Conservation (phyloP, 768 basidiomycete genomes). For the Pholiota molesta region DNA sequence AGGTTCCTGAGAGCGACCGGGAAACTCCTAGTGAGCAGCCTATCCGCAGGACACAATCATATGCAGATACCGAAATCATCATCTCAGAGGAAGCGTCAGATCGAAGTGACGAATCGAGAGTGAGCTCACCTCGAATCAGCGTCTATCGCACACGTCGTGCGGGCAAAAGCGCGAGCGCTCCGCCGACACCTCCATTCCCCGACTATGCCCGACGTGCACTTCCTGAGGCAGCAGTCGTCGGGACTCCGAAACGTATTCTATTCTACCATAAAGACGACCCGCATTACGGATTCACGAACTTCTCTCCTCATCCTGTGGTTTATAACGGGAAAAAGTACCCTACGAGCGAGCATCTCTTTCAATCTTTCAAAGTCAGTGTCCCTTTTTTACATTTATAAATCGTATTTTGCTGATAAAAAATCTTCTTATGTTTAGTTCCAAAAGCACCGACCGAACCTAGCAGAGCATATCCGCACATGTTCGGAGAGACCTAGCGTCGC, state of each 20-base stretch:
- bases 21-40: conserved; percentile 27
- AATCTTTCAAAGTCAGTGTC: conserved; percentile 67
- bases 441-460: conserved; percentile 58
- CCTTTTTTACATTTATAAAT: conserved; percentile 5
- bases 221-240: conserved; percentile 14
- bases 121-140: conserved; percentile 25
- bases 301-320: conserved; percentile 64
- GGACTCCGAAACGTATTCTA: conserved; percentile 39
- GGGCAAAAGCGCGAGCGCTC: conserved; percentile 24
- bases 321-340: conserved; percentile 70
- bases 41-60: conserved; percentile 35
- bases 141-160: conserved; percentile 26
- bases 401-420: background rate
- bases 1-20: conserved; percentile 30
- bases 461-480: conserved; percentile 69
- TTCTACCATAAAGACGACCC: conserved; percentile 70
- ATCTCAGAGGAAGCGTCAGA: conserved; percentile 26
- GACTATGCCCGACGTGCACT: conserved; percentile 17
- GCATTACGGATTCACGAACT: conserved; percentile 75
- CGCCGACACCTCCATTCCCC: conserved; percentile 15
- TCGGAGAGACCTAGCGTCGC: conserved; percentile 65
- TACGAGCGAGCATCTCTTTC: conserved; percentile 79
- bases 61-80: conserved; percentile 30
- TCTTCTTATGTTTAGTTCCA: conserved; percentile 49
- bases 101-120: conserved; percentile 19